Base-by-base conservation (phyloP, 495 filamentous ascomycete species). In the Viridothelium virens region DNA sequence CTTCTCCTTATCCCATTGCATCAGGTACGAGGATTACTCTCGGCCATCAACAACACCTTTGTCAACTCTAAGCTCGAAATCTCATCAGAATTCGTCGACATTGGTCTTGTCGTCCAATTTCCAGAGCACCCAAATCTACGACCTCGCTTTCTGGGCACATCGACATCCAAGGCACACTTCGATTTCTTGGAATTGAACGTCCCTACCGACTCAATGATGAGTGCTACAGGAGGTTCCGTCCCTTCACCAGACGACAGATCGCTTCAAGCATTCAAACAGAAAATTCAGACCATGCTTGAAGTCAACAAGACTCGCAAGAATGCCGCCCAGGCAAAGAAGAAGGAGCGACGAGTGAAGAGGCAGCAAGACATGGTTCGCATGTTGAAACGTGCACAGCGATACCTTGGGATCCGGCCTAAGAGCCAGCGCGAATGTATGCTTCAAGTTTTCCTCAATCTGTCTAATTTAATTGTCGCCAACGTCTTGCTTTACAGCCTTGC, bases 131-230 rank as follows among this genome's bases (percentile, higher is more conserved):
- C 77, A n/a, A 82, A 77, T 4, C 85, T 86, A 5, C 77, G 78
- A 18, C 90, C 91, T 2, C 81, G 82, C 25, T 90, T 84, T 61
- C 75, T 92, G 0, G 89, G 89, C 2, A 80, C 78, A 18, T 82
- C 79, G 2, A 78, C 71, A 36, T 79, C 72, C 48, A 56, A 63
- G 9, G 68, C 71, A 7, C 68, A 75, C 33, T 76, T 78, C 68
- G 69, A 75, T 5, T 38, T 50, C 12, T 69, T 84, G 67, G 63
- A 48, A 9, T 56, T 71, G 16, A 64, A 67, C 14, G 66, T 76
- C 36, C 77, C 79, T 2, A 47, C 36, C 2, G 59, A 65, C 2
- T 44, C 53, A 71, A 47, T 69, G 70, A 33, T 70, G 46, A 31
- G 59, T 33, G 47, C 68, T 5, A 48, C 50, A 11, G 66, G 69